phyloP scores from a whole-genome alignment of 495 filamentous ascomycete species.

The Aspergillus indologenus region DNA sequence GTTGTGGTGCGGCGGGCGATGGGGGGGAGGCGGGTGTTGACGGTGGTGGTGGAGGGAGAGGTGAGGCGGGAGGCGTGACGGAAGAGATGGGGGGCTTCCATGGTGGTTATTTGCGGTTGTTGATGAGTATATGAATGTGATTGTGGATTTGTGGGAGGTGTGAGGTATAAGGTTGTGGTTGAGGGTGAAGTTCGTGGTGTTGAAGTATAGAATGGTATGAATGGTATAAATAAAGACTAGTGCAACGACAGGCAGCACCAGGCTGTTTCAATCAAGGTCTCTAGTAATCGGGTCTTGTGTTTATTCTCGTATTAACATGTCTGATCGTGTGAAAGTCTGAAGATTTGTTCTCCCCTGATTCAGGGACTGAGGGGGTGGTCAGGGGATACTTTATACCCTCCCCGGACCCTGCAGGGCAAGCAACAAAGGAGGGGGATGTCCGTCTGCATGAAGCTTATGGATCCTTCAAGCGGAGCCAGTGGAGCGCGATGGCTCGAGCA shows the following conservation, averaged over 20 bases:
- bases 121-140: background rate
- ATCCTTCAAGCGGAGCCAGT: background rate
- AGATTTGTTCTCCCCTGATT: background rate
- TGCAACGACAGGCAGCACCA: background rate
- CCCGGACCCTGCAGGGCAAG: background rate
- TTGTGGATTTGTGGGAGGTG: background rate
- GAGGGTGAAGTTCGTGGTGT: background rate
- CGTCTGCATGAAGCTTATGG: background rate
- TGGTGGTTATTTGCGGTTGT: background rate
- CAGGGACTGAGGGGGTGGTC: background rate
- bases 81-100: constrained; percentile 6
- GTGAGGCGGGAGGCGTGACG: constrained; percentile 18
- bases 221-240: too few relatives aligned
- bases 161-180: too few relatives aligned
- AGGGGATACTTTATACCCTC: background rate
- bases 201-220: background rate
- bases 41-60: constrained; percentile 18
- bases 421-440: background rate
- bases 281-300: background rate
- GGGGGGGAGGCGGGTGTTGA: constrained; percentile 22
- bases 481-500: background rate
- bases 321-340: background rate
- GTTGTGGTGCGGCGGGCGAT: constrained; percentile 11
- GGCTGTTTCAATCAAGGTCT: background rate
- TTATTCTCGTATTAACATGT: background rate